Conservation (phyloP, 2,329 filamentous ascomycete genomes). For the Nannizziopsis arthrosporioides region DNA sequence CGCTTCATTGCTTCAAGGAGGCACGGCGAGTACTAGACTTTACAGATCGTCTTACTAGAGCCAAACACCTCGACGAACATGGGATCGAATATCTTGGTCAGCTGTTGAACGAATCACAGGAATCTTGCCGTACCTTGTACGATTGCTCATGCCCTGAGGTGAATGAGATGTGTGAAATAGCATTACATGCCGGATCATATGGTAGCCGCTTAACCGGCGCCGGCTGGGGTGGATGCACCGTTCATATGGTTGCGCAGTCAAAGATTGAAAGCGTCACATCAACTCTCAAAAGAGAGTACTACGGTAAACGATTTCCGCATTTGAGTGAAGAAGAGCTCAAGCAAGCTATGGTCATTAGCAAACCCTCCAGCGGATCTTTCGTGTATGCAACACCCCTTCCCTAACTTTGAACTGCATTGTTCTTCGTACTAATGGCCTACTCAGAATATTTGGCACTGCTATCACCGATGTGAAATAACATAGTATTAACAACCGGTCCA, state of each 20-base stretch:
- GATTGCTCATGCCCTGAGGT: slow-evolving; percentile 88
- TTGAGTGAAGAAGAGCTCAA: slow-evolving; percentile 61
- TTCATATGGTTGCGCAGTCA: slow-evolving; percentile 78
- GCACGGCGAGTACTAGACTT: slow-evolving; percentile 77
- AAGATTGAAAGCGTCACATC: slow-evolving; percentile 67
- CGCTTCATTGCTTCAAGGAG: slow-evolving; percentile 82
- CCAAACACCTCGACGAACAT: slow-evolving; percentile 48
- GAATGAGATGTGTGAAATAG: slow-evolving; percentile 76
- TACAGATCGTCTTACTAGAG: slow-evolving; percentile 55
- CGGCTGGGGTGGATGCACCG: slow-evolving; percentile 92
- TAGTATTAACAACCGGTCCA: too few relatives aligned
- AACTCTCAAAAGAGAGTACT: slow-evolving; percentile 73
- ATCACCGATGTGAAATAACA: slow-evolving; percentile 20
- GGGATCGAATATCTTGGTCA: slow-evolving; percentile 63
- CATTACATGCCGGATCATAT: slow-evolving; percentile 64
- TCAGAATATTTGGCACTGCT: slow-evolving; percentile 29
- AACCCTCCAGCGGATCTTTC: slow-evolving; percentile 47
- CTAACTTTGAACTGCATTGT: not conserved
- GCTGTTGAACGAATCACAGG: slow-evolving; percentile 81
- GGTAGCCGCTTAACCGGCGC: slow-evolving; percentile 83
- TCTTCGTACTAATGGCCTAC: not conserved
- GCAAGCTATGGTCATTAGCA: slow-evolving; percentile 76
- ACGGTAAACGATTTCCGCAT: slow-evolving; percentile 56
- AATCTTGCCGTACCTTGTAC: slow-evolving; percentile 73
- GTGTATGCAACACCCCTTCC: slow-evolving; percentile 23